Evolutionary conservation across 176 grass and related monocot species (phyloP).

Genomic region (Miscanthus lutarioriparius): DNA sequence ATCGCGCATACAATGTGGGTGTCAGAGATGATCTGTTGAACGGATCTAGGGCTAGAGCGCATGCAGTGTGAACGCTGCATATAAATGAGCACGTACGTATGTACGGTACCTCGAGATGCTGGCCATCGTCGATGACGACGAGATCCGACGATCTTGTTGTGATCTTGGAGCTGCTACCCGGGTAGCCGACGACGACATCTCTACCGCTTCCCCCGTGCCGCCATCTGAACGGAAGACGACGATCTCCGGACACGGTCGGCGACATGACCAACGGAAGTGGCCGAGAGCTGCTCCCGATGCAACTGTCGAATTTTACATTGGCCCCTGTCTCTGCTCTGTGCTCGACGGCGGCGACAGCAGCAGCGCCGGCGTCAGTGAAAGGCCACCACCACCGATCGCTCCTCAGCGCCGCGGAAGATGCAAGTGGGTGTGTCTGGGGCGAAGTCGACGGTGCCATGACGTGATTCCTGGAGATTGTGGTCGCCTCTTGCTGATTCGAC

Average conservation of each 20-base stretch:
- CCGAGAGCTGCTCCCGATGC: constrained; percentile 13
- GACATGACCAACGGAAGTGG: constrained; percentile 1
- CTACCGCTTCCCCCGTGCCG: not conserved
- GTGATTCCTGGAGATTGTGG: constrained; percentile 43
- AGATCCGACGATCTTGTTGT: constrained; percentile 37
- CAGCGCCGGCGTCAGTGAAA: not conserved
- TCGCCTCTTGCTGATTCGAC: constrained; percentile 42
- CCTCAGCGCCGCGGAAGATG: not conserved
- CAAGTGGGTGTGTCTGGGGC: not conserved
- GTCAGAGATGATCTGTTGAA: not conserved
- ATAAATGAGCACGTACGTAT: not conserved
- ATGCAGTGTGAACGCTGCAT: not conserved
- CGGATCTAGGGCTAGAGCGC: not conserved
- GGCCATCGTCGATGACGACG: constrained; percentile 37
- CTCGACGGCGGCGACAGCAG: not conserved
- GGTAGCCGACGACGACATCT: not conserved
- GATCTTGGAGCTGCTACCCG: constrained; percentile 3
- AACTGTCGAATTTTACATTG: constrained; percentile 17
- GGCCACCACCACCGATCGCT: constrained; percentile 51
- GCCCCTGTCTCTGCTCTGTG: not conserved
- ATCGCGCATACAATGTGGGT: not conserved
- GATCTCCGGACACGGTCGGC: not conserved
- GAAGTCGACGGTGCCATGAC: constrained; percentile 31
- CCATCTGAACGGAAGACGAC: constrained; percentile 43
- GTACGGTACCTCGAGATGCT: constrained; percentile 43